phyloP scores from a whole-genome alignment of 768 basidiomycete species.

The Chalciporus chontae region DNA sequence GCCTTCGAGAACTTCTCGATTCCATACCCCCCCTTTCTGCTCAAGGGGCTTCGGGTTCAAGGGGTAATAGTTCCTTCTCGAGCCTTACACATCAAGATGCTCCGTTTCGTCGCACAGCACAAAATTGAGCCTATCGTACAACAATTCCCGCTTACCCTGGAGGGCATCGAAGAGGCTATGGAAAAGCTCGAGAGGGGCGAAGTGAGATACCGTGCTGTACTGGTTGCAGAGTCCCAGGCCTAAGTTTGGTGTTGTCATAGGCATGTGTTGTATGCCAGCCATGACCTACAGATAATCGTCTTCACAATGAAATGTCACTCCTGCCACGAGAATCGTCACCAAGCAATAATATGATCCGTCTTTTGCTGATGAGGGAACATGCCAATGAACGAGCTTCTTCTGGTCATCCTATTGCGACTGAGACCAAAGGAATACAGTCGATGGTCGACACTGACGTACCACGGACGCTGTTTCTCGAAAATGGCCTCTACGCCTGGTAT shows the following conservation, averaged over 20 bases:
- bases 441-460: no score
- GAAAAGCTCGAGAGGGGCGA: slow-evolving; percentile 16
- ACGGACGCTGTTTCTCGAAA: background rate
- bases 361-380: no score
- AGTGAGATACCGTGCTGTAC: slow-evolving; percentile 24
- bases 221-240: slow-evolving; percentile 15
- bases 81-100: slow-evolving; percentile 20
- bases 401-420: no score
- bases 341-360: no score
- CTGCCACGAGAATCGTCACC: no score
- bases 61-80: slow-evolving; percentile 9
- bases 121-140: slow-evolving; percentile 23
- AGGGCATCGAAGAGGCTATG: slow-evolving; percentile 24
- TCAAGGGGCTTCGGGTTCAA: slow-evolving; percentile 15
- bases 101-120: slow-evolving; percentile 24
- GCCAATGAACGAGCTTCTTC: no score
- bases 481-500: background rate
- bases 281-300: no score
- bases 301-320: no score
- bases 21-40: slow-evolving; percentile 10
- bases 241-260: background rate
- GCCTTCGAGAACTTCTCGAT: slow-evolving; percentile 9
- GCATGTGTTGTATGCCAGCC: no score
- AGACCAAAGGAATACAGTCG: no score
- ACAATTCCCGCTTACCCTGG: slow-evolving; percentile 23